Conservation (phyloP, 2,329 filamentous ascomycete species). For the Aspergillus puulaauensis region DNA sequence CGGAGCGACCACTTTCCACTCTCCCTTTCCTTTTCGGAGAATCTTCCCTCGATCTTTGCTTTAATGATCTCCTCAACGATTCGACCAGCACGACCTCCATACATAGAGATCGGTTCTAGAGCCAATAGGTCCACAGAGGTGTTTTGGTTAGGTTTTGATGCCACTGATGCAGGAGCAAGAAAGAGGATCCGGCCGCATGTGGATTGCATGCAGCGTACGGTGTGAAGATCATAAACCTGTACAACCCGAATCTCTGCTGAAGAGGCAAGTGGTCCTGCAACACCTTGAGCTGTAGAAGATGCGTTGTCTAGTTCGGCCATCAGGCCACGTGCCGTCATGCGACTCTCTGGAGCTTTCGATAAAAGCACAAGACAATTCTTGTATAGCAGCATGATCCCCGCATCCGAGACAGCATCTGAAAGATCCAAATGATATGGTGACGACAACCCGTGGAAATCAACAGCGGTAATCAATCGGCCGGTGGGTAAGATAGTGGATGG, state of each 20-base stretch:
- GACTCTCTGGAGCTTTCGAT: constrained; percentile 64
- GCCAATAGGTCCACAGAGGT: constrained; percentile 55
- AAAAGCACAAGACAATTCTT: constrained; percentile 77
- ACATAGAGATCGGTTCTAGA: constrained; percentile 71
- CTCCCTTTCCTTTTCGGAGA: constrained; percentile 80
- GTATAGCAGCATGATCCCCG: constrained; percentile 79
- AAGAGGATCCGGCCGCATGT: constrained; percentile 40
- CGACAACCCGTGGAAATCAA: constrained; percentile 74
- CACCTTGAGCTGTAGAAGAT: constrained; percentile 52
- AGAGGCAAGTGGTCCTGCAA: constrained; percentile 21
- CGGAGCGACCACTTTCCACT: constrained; percentile 77
- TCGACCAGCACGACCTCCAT: constrained; percentile 73
- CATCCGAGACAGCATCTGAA: constrained; percentile 45
- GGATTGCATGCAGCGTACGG: constrained; percentile 65
- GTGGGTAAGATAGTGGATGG: constrained; percentile 68
- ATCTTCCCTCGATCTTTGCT: constrained; percentile 81
- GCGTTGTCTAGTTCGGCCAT: constrained; percentile 83
- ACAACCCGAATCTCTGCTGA: constrained; percentile 72
- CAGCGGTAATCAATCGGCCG: constrained; percentile 76
- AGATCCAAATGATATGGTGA: constrained; percentile 64
- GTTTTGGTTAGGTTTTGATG: constrained; percentile 20
- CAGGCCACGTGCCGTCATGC: constrained; percentile 71
- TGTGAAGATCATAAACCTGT: constrained; percentile 68
- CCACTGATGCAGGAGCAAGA: constrained; percentile 30
- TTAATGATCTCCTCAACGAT: constrained; percentile 84